Conservation (phyloP, 495 filamentous ascomycete species). For the Podospora australis region DNA sequence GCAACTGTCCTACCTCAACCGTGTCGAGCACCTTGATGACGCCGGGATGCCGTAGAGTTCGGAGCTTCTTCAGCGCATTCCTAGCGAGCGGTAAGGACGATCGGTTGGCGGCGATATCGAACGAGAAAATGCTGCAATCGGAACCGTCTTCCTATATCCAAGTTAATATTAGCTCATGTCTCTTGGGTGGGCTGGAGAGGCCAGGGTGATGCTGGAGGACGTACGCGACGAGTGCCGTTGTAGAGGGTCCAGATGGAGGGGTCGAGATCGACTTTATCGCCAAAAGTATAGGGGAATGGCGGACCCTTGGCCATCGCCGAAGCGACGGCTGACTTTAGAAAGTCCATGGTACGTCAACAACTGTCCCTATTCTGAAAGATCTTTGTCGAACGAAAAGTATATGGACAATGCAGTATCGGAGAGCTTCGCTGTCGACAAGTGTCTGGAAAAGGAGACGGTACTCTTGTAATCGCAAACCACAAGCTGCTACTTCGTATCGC, state of each 20-base stretch:
- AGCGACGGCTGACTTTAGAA: slow-evolving; percentile 92
- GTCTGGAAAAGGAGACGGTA: background rate
- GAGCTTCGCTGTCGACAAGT: background rate
- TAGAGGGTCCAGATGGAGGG: slow-evolving; percentile 87
- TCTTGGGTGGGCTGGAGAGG: background rate
- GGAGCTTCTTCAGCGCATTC: slow-evolving; percentile 86
- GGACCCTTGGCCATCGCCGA: slow-evolving; percentile 94
- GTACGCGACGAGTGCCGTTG: slow-evolving; percentile 85
- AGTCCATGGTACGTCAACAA: slow-evolving; percentile 63
- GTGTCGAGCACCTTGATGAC: slow-evolving; percentile 90
- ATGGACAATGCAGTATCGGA: too few species aligned
- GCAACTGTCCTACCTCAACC: slow-evolving; percentile 65
- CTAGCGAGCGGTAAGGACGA: slow-evolving; percentile 76
- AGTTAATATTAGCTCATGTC: slow-evolving; percentile 3
- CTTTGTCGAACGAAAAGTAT: too few species aligned
- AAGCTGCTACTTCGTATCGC: slow-evolving; percentile 24
- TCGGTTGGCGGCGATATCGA: slow-evolving; percentile 75
- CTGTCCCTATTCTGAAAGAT: background rate
- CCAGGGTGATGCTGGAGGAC: slow-evolving; percentile 14
- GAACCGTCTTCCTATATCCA: slow-evolving; percentile 77
- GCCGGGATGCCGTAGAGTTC: slow-evolving; percentile 88
- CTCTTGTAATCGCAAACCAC: slow-evolving; percentile 15
- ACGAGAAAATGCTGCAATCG: slow-evolving; percentile 91
- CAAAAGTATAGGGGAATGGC: slow-evolving; percentile 83
- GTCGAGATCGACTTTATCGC: slow-evolving; percentile 81